Conservation (phyloP, 768 basidiomycete species). For the Tricholoma hemisulphureum region DNA sequence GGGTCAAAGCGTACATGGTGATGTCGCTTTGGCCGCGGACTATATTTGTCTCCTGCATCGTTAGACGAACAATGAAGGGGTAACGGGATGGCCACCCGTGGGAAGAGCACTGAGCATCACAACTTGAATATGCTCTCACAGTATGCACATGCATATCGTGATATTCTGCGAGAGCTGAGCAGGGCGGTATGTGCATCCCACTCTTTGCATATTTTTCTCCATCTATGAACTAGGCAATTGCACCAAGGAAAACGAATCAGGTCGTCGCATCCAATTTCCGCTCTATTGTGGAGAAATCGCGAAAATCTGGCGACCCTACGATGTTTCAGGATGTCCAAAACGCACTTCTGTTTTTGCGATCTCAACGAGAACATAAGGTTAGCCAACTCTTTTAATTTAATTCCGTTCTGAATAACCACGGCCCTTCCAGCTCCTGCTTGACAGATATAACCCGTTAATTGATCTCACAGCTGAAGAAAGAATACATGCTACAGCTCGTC, state of each 20-base stretch:
- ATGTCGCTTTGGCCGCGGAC: neutral
- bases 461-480: conserved; percentile 80
- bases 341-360: conserved; percentile 62
- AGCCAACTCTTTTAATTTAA: conserved; percentile 9
- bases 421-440: conserved; percentile 60
- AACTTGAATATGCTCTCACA: conserved; percentile 27
- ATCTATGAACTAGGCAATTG: conserved; percentile 25
- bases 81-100: neutral
- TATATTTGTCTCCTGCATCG: neutral
- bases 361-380: conserved; percentile 79
- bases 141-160: conserved; percentile 44
- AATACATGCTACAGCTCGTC: conserved; percentile 77
- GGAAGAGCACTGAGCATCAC: too few relatives aligned
- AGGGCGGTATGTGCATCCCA: conserved; percentile 41
- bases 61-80: neutral
- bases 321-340: conserved; percentile 55
- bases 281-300: conserved; percentile 45
- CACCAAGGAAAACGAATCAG: conserved; percentile 38
- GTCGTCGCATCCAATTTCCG: conserved; percentile 53
- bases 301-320: conserved; percentile 22
- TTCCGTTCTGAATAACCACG: neutral
- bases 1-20: neutral
- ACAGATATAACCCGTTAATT: conserved; percentile 83
- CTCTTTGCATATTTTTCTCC: neutral
- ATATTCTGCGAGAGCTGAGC: conserved; percentile 53